Evolutionary conservation across 2,329 filamentous ascomycete genomes (phyloP), one percentile per base, ranked within the genome.

Genomic region (Seiridium cupressi): DNA sequence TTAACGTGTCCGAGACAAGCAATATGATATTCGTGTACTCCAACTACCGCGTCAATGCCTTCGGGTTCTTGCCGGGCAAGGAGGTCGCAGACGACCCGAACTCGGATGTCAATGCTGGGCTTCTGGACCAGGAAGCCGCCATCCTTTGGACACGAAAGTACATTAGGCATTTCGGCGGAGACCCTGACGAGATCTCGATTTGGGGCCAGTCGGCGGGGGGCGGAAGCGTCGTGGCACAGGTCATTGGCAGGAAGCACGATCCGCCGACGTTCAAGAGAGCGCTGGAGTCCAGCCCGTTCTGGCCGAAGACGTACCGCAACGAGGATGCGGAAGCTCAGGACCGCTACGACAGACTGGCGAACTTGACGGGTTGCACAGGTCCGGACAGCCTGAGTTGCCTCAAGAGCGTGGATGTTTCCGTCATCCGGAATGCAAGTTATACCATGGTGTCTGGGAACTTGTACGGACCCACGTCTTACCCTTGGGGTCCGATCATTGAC

Each of bases 401-500:
- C 51, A 87, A 87, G 67, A 67, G 61, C 0, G 76, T 77, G 1
- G 81, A 85, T 67, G 73, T 85, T 36, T 83, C 86, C 67, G 71
- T 69, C 1, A 73, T 88, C 26, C 74, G 83, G 4, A 75, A 80
- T n/a, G 84, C 84, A 2, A 80, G 76, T 44, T 70, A 85, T 18
- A 66, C 69, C 18, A 77, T 88, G 26, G 76, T 78, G 18, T 75
- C 70, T 2, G 78, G 74, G 57, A 77, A 83, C 65, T 79, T 77
- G 18, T 86, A 84, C 69, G 83, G 75, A 11, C 84, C 84, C 0
- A 81, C 77, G 26, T 82, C 79, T 1, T 88, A 83, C 67, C 84
- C 80, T 0, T 88, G 84, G 83, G 83, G 80, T 0, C 85, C 86
- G 1, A 84, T 88, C 7, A 79, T 88, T 60, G 85, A 88, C 65